Evolutionary conservation across 1,139 yeast species (phyloP), one percentile per base, ranked within the genome.

Genomic region (Protomyces macrosporus): DNA sequence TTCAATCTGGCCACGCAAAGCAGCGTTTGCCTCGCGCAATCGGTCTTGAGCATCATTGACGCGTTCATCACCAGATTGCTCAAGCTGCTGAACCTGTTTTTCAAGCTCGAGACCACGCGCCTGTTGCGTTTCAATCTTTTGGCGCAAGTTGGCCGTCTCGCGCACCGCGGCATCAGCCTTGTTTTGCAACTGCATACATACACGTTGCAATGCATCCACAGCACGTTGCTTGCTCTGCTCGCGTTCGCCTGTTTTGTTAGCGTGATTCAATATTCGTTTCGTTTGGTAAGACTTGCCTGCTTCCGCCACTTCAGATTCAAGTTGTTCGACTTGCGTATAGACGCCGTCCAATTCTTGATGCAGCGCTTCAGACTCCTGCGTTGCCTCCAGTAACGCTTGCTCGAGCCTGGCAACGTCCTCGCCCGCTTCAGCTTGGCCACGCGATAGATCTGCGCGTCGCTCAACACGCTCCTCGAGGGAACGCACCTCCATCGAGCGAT

Each of bases 301-400:
- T 35, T 66, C 67, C 4, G 45, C 9, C 36, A 62, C 62, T 30
- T 67, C 63, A 16, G 52, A 52, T 14, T 67, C 68, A 16, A 68
- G 53, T 30, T 67, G 64, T 12, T 62, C 68, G 23, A 65, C 40
- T 16, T 65, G 65, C 4, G 54, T 57, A 12, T 67, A 53, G 33
- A 61, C 60, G 9, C 67, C 69, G 30, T 62, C 67, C 65, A 67
- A 60, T 42, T 65, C 67, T 14, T 56, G 34, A 34, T 62, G 67
- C 48, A 67, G 59, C 33, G 51, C 60, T n/a, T 65, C 61, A 33
- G 62, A 53, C 36, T 59, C 60, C 6, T 55, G 45, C 10, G 52
- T 61, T n/a, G 69, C 68, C 23, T 67, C 68, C 7, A 33, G 53
- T 7, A 63, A 57, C 12, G 60, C 64, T 23, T 55, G 58, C 16